Evolutionary conservation across 1,139 yeast genomes (phyloP).

Genomic region (Torulaspora pretoriensis): DNA sequence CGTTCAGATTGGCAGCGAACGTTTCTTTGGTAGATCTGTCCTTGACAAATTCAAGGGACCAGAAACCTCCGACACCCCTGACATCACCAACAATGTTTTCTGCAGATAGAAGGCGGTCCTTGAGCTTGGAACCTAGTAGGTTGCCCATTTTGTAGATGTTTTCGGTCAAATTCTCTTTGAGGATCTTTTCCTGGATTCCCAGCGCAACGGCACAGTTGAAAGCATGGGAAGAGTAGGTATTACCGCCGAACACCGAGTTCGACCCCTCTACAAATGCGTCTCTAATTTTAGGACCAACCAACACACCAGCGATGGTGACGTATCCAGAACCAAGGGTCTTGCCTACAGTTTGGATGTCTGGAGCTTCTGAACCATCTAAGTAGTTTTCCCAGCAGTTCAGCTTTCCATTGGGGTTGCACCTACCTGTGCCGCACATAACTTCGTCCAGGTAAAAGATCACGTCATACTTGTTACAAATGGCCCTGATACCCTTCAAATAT

Average conservation of each 20-base stretch:
- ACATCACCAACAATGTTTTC: constrained; percentile 49
- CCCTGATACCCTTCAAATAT: constrained; percentile 51
- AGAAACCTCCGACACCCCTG: constrained; percentile 52
- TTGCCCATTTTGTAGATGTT: constrained; percentile 50
- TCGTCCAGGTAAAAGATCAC: constrained; percentile 56
- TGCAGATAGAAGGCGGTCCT: constrained; percentile 32
- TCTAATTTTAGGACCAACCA: constrained; percentile 50
- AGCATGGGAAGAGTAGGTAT: constrained; percentile 59
- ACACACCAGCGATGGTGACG: constrained; percentile 58
- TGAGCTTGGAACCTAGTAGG: constrained; percentile 44
- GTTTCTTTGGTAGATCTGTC: constrained; percentile 47
- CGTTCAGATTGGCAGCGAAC: constrained; percentile 38
- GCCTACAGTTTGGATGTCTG: constrained; percentile 61
- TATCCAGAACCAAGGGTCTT: constrained; percentile 63
- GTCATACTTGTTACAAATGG: constrained; percentile 54
- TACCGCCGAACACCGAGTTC: constrained; percentile 48
- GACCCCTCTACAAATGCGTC: constrained; percentile 45
- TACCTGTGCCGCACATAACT: constrained; percentile 65
- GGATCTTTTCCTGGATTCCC: constrained; percentile 52
- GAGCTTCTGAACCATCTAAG: constrained; percentile 45
- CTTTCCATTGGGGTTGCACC: constrained; percentile 42
- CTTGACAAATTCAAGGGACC: constrained; percentile 55
- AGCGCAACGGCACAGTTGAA: constrained; percentile 59
- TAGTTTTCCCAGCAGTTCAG: constrained; percentile 53
- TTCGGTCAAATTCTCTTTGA: constrained; percentile 42